phyloP scores from a whole-genome alignment of 2,329 filamentous ascomycete genomes.

The Paecilomyces niveus region DNA sequence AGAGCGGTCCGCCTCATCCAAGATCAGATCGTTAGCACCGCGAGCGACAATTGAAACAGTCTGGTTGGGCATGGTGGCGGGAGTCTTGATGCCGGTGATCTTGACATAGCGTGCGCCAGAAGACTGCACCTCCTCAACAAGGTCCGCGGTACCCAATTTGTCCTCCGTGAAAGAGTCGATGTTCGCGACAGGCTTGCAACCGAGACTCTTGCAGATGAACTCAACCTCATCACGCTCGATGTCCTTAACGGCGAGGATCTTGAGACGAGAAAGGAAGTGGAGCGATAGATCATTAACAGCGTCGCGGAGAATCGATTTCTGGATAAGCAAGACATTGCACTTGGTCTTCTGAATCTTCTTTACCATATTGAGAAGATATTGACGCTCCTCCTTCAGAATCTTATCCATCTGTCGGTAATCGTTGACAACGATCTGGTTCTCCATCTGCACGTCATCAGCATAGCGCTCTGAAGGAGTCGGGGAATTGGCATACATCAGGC shows the following conservation, averaged over 20 bases:
- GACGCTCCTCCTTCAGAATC: slow-evolving; percentile 97
- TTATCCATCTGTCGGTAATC: slow-evolving; percentile 99
- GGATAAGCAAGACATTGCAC: slow-evolving; percentile 96
- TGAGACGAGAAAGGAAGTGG: slow-evolving; percentile 95
- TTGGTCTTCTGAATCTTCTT: slow-evolving; percentile 99
- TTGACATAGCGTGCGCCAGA: slow-evolving; percentile 90
- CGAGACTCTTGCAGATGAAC: slow-evolving; percentile 98
- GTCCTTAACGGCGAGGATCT: slow-evolving; percentile 93
- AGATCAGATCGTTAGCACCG: slow-evolving; percentile 86
- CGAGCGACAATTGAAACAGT: slow-evolving; percentile 93
- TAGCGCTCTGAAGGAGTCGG: background rate
- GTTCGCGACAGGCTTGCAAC: slow-evolving; percentile 97
- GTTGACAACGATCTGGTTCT: slow-evolving; percentile 98
- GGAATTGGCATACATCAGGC: slow-evolving; percentile 64
- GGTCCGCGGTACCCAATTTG: slow-evolving; percentile 87
- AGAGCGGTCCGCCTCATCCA: slow-evolving; percentile 94
- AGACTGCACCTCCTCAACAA: slow-evolving; percentile 85
- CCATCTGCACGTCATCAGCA: slow-evolving; percentile 59
- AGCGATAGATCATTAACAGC: slow-evolving; percentile 96
- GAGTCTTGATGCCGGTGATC: slow-evolving; percentile 80
- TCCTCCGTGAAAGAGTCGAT: slow-evolving; percentile 98
- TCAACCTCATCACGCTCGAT: slow-evolving; percentile 98
- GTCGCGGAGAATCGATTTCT: slow-evolving; percentile 96
- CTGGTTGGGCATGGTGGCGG: slow-evolving; percentile 53
- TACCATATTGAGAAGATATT: slow-evolving; percentile 96